Evolutionary conservation across 1,284 basidiomycete species (phyloP), one percentile per base, ranked within the genome.

Genomic region (Exobasidium rhododendri): DNA sequence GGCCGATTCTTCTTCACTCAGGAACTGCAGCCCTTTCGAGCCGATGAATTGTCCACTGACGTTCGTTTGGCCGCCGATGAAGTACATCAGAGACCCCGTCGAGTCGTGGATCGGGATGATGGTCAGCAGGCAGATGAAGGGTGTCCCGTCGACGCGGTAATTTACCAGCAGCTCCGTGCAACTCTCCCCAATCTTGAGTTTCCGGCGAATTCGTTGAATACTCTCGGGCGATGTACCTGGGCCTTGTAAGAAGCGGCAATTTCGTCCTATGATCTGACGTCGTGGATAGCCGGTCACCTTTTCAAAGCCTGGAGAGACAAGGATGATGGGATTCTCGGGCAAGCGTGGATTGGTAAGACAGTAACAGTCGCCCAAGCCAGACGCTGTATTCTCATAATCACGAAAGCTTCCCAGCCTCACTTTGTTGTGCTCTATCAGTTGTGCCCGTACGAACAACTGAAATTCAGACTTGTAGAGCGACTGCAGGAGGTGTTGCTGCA

Each of bases 221-320:
- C 62, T 44, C 3, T 47, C 61, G 1, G 67, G 68, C 2, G 56
- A 44, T 4, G 74, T 73, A 14, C 50, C 50, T n/a, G 67, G 63
- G 7, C 69, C 70, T 46, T 76, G 74, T 0, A 77, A 57, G 64
- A 77, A 77, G 2, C 73, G 61, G 56, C 75, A 78, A 58, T 77
- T 78, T 44, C 70, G 63, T 0, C 71, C 73, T 14, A 78, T 58
- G 45, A 78, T 69, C 2, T 47, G 63, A 1, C 63, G 24, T 2
- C 49, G 32, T 0, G 62, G 55, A 59, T 77, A 75, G 0, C 73
- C 75, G 10, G 75, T 77, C 2, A 77, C 40, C 2, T 46, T 43
- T 2, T 62, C 53, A 59, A 77, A 78, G 0, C 73, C 69, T 1
- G 66, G 56, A 44, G 61, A 65, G 20, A 67, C 67, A 44, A 71